Percentiles rank a stretch among this genome's conserved stretches.
phyloP scores from a whole-genome alignment of 495 filamentous ascomycete species.

The Podospora sp. region DNA sequence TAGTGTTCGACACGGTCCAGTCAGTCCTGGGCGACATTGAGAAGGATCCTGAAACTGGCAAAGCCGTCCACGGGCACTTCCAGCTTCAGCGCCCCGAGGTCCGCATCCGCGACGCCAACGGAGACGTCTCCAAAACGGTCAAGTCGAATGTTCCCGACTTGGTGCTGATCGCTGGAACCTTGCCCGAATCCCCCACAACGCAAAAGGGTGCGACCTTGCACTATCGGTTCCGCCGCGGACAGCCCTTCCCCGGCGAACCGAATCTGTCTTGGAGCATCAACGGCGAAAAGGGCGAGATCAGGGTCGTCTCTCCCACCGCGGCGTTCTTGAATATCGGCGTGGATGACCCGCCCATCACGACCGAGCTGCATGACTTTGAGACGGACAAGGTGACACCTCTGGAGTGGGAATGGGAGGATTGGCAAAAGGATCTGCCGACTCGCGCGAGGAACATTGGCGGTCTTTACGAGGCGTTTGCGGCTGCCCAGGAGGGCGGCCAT shows the following conservation, averaged over 20 bases:
- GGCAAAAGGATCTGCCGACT: slow-evolving; percentile 41
- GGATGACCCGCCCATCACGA: slow-evolving; percentile 35
- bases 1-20: slow-evolving; percentile 44
- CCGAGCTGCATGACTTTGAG: slow-evolving; percentile 49
- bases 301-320: slow-evolving; percentile 39
- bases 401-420: slow-evolving; percentile 46
- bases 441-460: slow-evolving; percentile 47
- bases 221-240: slow-evolving; percentile 51
- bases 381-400: slow-evolving; percentile 46
- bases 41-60: neutral
- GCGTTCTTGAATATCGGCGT: slow-evolving; percentile 43
- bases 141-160: slow-evolving; percentile 49
- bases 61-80: slow-evolving; percentile 40
- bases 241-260: slow-evolving; percentile 50
- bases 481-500: slow-evolving; percentile 18
- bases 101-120: slow-evolving; percentile 34
- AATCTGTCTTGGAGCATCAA: slow-evolving; percentile 58
- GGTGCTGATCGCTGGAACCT: slow-evolving; percentile 49
- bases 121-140: slow-evolving; percentile 33
- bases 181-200: slow-evolving; percentile 38
- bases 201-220: slow-evolving; percentile 43
- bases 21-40: slow-evolving; percentile 49
- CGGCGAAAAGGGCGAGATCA: slow-evolving; percentile 59
- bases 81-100: slow-evolving; percentile 50
- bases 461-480: slow-evolving; percentile 54